Evolutionary conservation across 495 filamentous ascomycete species (phyloP).

Genomic region (Xylaria castorea): DNA sequence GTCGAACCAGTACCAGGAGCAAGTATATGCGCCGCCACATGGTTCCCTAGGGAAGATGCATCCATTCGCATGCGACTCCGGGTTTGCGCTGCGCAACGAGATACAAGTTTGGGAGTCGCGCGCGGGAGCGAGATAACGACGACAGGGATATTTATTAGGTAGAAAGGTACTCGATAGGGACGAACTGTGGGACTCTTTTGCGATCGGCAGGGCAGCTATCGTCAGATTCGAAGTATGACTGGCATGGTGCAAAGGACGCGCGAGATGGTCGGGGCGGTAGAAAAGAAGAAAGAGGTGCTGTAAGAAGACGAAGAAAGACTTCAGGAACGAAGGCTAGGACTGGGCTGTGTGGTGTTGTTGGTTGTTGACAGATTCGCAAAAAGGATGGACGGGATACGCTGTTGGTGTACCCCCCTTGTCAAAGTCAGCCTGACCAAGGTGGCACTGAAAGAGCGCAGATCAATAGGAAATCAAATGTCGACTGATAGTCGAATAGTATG

Average conservation of each 20-base stretch:
- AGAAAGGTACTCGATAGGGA: not conserved
- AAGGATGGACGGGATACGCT: not conserved
- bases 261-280: not conserved
- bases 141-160: conserved; percentile 16
- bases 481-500: not conserved
- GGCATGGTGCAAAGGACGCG: conserved; percentile 11
- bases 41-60: conserved; percentile 34
- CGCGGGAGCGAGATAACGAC: not conserved
- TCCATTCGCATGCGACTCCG: conserved; percentile 24
- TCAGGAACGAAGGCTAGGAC: conserved; percentile 2
- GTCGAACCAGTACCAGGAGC: conserved; percentile 79
- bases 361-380: conserved; percentile 20
- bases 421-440: conserved; percentile 15
- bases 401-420: not conserved
- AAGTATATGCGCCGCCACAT: conserved; percentile 96
- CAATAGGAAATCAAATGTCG: conserved; percentile 20
- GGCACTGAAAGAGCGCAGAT: not conserved
- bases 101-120: conserved; percentile 6
- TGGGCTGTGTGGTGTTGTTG: not conserved
- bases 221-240: conserved; percentile 1
- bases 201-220: conserved; percentile 12
- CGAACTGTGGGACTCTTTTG: conserved; percentile 14
- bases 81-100: conserved; percentile 21
- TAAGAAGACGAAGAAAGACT: not conserved
- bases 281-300: not conserved